Conservation (phyloP, 176 grass and related monocot genomes). For the Aechmea fasciata region DNA sequence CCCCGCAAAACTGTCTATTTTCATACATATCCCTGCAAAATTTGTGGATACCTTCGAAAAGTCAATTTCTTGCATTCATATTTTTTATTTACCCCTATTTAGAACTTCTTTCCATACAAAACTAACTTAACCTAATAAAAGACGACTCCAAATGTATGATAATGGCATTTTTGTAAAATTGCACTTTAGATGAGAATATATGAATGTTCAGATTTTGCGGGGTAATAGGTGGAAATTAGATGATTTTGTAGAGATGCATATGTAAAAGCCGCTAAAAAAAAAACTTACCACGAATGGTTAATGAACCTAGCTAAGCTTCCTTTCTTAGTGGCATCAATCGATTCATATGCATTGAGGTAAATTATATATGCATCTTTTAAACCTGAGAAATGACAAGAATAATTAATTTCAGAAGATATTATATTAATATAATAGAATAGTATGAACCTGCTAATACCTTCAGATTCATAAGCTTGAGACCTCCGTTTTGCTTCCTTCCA, state of each 20-base stretch:
- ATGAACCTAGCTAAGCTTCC: conserved; percentile 94
- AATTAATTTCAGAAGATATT: background rate
- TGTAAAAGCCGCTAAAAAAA: background rate
- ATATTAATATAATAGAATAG: background rate
- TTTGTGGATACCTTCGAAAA: background rate
- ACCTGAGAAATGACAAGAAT: conserved; percentile 34
- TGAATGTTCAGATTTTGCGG: background rate
- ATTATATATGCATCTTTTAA: conserved; percentile 92
- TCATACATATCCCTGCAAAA: no score
- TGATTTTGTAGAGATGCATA: no score
- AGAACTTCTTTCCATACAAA: background rate
- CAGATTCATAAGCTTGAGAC: conserved; percentile 79
- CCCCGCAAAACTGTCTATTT: no score
- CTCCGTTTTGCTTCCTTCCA: conserved; percentile 75
- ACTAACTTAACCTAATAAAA: conserved; percentile 6
- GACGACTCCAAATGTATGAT: background rate
- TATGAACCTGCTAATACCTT: conserved; percentile 33
- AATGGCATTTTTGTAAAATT: conserved; percentile 8
- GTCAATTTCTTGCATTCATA: background rate
- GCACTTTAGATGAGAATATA: background rate
- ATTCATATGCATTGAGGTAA: conserved; percentile 88
- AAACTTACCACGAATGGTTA: conserved; percentile 81
- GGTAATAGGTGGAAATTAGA: no score
- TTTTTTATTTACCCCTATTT: no score
- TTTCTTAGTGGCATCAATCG: conserved; percentile 96